Conservation (phyloP, 805 yeast species). For the Groenewaldozyma salmanticensis region DNA sequence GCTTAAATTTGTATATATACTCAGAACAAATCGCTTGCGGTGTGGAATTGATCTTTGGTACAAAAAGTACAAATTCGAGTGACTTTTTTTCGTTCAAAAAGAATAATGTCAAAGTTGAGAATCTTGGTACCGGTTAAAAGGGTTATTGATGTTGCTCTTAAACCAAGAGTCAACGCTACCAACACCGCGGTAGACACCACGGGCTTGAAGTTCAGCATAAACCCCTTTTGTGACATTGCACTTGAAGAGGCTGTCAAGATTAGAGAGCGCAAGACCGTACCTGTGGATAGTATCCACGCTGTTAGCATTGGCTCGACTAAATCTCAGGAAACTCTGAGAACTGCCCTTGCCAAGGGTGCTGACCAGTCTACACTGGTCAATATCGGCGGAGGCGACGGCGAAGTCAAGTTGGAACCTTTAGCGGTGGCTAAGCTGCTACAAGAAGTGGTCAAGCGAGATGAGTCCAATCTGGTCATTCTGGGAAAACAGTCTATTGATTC, state of each 20-base stretch:
- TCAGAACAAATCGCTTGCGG: too few species aligned
- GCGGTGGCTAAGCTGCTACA: conserved; percentile 79
- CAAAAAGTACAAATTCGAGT: too few species aligned
- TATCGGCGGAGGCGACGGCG: conserved; percentile 40
- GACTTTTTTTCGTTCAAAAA: too few species aligned
- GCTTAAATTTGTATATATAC: too few species aligned
- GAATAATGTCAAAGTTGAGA: conserved; percentile 25
- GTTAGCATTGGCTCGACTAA: conserved; percentile 84
- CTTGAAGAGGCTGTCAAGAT: conserved; percentile 87
- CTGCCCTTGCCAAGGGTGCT: conserved; percentile 91
- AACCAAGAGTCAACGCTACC: conserved; percentile 84
- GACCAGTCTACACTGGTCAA: conserved; percentile 68
- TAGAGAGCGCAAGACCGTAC: conserved; percentile 50
- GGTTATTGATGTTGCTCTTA: conserved; percentile 86
- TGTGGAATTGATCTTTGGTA: too few species aligned
- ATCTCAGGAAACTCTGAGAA: conserved; percentile 78
- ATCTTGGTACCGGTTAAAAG: conserved; percentile 92
- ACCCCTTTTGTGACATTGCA: conserved; percentile 97
- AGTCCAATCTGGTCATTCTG: conserved; percentile 69
- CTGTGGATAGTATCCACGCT: conserved; percentile 78
- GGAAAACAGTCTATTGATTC: conserved; percentile 98
- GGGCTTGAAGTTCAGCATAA: conserved; percentile 86
- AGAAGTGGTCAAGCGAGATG: conserved; percentile 58
- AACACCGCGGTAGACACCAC: conserved; percentile 76
- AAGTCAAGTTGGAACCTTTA: conserved; percentile 71